Percentiles rank a stretch among this genome's conserved stretches.
Evolutionary conservation across 2,329 filamentous ascomycete species (phyloP).

Genomic region (Exserohilum turcica): DNA sequence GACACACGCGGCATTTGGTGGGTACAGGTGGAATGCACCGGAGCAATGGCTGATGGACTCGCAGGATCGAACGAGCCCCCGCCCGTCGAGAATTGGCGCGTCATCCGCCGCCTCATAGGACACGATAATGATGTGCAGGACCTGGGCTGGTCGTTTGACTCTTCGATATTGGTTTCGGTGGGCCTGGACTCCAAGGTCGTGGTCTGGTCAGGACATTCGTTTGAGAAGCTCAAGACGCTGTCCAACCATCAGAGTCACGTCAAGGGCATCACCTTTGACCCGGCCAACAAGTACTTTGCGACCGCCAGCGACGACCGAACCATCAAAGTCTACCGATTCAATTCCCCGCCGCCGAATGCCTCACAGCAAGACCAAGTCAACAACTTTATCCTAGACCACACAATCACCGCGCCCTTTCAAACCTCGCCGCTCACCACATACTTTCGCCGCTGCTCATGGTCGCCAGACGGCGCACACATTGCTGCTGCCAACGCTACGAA

Average conservation of each 20-base stretch:
- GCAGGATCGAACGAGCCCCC: conserved; percentile 83
- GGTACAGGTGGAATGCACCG: conserved; percentile 27
- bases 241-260: conserved; percentile 95
- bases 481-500: conserved; percentile 97
- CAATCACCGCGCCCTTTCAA: conserved; percentile 83
- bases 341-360: conserved; percentile 82
- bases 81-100: conserved; percentile 97
- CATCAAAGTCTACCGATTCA: conserved; percentile 96
- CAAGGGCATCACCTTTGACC: conserved; percentile 98
- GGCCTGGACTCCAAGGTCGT: conserved; percentile 97
- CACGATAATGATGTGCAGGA: conserved; percentile 99
- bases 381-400: conserved; percentile 95
- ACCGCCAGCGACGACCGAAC: conserved; percentile 96
- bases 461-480: conserved; percentile 94
- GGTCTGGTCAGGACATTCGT: conserved; percentile 96
- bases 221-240: conserved; percentile 95
- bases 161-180: conserved; percentile 92
- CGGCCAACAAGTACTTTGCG: conserved; percentile 98
- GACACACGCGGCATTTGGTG: conserved; percentile 78
- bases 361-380: conserved; percentile 94
- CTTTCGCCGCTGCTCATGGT: conserved; percentile 96
- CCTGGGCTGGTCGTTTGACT: conserved; percentile 94
- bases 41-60: conserved; percentile 18
- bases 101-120: conserved; percentile 87
- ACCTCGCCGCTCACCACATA: conserved; percentile 95